Base-by-base conservation (phyloP, 495 filamentous ascomycete species). In the Aspergillus coremiiformis region DNA sequence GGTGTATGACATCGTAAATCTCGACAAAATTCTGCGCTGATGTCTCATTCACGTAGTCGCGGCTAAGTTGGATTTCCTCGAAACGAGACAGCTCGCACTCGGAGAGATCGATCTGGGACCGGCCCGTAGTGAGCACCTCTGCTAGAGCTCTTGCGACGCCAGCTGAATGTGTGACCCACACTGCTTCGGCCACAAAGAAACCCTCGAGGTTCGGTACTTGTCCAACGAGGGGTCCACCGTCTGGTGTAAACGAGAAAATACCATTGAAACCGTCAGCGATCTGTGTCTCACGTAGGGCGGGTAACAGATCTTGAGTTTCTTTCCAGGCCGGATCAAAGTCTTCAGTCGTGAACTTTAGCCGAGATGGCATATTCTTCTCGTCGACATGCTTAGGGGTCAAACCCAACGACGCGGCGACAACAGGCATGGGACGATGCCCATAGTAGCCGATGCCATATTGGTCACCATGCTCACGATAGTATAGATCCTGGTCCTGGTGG, bases 91-190 rank as follows among this genome's bases (percentile, higher is more conserved):
- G 57, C 47, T 79, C 73, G 51, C 75, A 78, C 35, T 77, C 76
- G 2, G 66, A 56, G 10, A 78, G 48, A 44, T 79, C 74, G 39
- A 76, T 70, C 24, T 66, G 49, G 4, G 76, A 78, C 27, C 52
- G 58, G 5, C 74, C 76, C 0, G 60, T 64, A 3, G 76, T 77
- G 14, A 79, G 67, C 8, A 75, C 44, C 51, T 79, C 65, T 0
- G 76, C 76, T 3, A 79, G 32, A 14, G 75, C 72, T 27, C 73
- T 67, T 6, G 76, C 76, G 10, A 78, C 71, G 15, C 76, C 76
- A n/a, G 75, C 76, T 0, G 73, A 74, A 39, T 79, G 76, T 9
- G 76, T 79, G 5, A 79, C 75, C 76, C 76, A 79, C 1, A 79
- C 75, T 7, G 76, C 76, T 48, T 78, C 75, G 7, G 76, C 76